Conservation (phyloP, 2,329 filamentous ascomycete genomes). For the Harringtonia aguacate region DNA sequence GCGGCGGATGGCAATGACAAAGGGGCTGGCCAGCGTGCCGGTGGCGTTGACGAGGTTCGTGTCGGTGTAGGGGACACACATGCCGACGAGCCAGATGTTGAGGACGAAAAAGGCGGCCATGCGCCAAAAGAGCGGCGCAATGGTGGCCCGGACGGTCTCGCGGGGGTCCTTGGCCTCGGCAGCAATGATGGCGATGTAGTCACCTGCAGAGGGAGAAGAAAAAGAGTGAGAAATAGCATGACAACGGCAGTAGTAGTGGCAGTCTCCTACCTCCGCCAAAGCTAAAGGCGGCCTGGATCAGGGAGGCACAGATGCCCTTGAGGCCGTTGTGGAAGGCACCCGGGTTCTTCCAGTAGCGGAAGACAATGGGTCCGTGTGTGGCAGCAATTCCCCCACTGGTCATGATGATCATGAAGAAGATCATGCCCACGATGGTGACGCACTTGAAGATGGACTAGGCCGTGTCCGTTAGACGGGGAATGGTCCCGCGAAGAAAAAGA, state of each 20-base stretch:
- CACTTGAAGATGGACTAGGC: constrained; percentile 26
- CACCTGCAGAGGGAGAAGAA: no score
- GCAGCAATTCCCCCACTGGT: constrained; percentile 25
- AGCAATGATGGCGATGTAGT: constrained; percentile 63
- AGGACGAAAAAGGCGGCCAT: constrained; percentile 58
- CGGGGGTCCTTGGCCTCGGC: constrained; percentile 64
- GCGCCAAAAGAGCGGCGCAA: constrained; percentile 64
- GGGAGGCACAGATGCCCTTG: constrained; percentile 21
- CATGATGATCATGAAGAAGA: constrained; percentile 38
- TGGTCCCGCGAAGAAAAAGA: no score
- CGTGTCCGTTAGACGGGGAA: no score
- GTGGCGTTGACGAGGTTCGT: constrained; percentile 40
- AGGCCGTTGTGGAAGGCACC: constrained; percentile 31
- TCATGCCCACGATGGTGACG: constrained; percentile 35
- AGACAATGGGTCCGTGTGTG: neutral
- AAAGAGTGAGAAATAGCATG: neutral
- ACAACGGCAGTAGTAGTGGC: no score
- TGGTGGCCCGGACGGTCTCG: constrained; percentile 60
- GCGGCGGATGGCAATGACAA: constrained; percentile 48
- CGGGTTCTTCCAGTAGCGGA: no score
- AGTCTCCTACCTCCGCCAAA: neutral
- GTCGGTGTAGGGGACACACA: constrained; percentile 55
- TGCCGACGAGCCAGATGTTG: constrained; percentile 58
- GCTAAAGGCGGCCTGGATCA: constrained; percentile 21
- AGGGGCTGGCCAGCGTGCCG: constrained; percentile 46